Evolutionary conservation across 1,139 yeast species (phyloP).

Genomic region (Debaryomyces fabryi): DNA sequence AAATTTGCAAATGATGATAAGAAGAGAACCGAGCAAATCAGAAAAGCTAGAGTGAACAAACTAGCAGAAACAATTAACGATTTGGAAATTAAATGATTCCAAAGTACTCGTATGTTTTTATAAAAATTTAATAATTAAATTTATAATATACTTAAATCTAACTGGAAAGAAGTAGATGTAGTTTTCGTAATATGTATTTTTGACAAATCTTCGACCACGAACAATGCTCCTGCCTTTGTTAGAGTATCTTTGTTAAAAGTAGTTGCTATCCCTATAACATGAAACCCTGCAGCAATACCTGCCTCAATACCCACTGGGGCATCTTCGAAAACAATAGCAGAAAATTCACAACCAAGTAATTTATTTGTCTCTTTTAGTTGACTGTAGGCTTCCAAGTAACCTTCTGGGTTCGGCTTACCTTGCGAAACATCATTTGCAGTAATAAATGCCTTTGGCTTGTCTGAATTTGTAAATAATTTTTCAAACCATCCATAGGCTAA

Average conservation of each 20-base stretch:
- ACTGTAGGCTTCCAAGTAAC: slow-evolving; percentile 19
- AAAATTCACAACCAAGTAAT: slow-evolving; percentile 1
- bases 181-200: slow-evolving; percentile 12
- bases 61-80: slow-evolving; percentile 33
- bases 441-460: slow-evolving; percentile 21
- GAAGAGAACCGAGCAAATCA: slow-evolving; percentile 33
- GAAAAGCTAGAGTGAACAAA: slow-evolving; percentile 40
- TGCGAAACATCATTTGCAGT: slow-evolving; percentile 23
- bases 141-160: slow-evolving; percentile 1
- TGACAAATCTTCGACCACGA: slow-evolving; percentile 21
- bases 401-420: slow-evolving; percentile 18
- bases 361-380: slow-evolving; percentile 11
- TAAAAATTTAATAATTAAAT: not conserved
- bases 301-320: slow-evolving; percentile 25
- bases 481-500: slow-evolving; percentile 25
- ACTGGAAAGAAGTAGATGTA: not conserved
- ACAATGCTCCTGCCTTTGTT: slow-evolving; percentile 24
- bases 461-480: slow-evolving; percentile 13
- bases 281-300: slow-evolving; percentile 23
- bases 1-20: slow-evolving; percentile 29
- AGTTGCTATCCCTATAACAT: slow-evolving; percentile 24
- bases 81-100: slow-evolving; percentile 17
- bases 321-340: slow-evolving; percentile 25
- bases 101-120: not conserved
- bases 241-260: slow-evolving; percentile 21